Evolutionary conservation across 208 protist genomes (phyloP), one percentile per base, ranked within the genome.

Genomic region (Tritrichomonas foetus): DNA sequence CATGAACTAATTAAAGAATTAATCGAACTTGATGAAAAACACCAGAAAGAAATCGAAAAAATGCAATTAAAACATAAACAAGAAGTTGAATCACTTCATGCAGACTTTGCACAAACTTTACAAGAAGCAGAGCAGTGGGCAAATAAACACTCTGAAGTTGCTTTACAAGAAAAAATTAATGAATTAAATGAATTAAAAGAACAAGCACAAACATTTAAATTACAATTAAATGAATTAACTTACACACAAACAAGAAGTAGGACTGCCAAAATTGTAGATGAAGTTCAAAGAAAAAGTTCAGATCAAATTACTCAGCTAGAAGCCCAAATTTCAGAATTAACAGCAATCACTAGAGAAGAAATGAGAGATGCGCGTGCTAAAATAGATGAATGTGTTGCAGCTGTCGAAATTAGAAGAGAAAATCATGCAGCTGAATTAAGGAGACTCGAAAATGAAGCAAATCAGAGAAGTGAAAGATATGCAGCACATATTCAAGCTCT

Each of bases 311-410:
- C 33, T 44, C 41, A 53, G 16, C 16, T 89, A 61, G 78, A 89
- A 50, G 27, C 33, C 39, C 78, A 89, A 89, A 89, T 89, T 20
- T 89, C 78, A 50, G 78, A 89, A 89, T 20, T 89, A 53, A 44
- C 44, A 57, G 20, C 78, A 39, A 53, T 89, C 2, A 53, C 78
- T 0, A 25, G 78, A 47, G 47, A 89, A 53, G 78, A 89, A 57
- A 8, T 89, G 16, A 41, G 78, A 39, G 78, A 57, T 39, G 27
- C 47, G 33, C 41, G 78, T 16, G 41, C 47, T 22, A 89, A 89
- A 39, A 89, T 89, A n/a, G 47, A 89, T 33, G 78, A 89, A 89
- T 89, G 78, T 39, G 9, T 89, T 16, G 47, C 20, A 39, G 27
- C 78, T 39, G 78, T 89, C 11, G 78, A 89, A 89, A 39, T 89